These are phyloP conservation scores for Remersonia thermophila DNA, from an alignment of 2,329 filamentous ascomycete species.

Conservation along the genomic window DNA sequence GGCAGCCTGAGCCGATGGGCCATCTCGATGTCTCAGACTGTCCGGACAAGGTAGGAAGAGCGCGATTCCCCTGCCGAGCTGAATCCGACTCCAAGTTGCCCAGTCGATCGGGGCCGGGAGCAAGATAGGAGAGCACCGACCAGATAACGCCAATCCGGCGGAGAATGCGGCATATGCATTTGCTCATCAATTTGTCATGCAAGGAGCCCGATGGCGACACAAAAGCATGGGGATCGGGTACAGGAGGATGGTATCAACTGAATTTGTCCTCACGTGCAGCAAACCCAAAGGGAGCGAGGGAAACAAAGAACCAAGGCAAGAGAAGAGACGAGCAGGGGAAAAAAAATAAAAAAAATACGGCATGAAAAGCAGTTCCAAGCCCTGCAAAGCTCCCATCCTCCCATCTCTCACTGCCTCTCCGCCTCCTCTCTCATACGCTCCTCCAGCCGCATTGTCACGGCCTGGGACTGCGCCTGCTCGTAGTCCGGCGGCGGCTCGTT, in stretches of 20 bases:
- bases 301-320: background rate
- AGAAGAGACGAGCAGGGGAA: background rate
- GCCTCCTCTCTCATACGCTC: constrained; percentile 63
- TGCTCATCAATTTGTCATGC: too few species aligned
- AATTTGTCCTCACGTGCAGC: too few species aligned
- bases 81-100: too few species aligned
- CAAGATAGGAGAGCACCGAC: too few species aligned
- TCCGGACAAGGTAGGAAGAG: too few species aligned
- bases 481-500: constrained; percentile 81
- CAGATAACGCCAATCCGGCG: too few species aligned
- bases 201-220: too few species aligned
- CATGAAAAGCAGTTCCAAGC: background rate
- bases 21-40: too few species aligned
- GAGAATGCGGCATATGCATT: too few species aligned
- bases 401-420: constrained; percentile 37
- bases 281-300: background rate
- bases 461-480: constrained; percentile 70
- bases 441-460: constrained; percentile 46
- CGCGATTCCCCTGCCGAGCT: too few species aligned
- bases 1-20: too few species aligned
- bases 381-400: background rate
- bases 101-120: too few species aligned
- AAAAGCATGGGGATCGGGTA: background rate
- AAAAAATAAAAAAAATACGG: background rate
- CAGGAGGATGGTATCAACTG: constrained; percentile 7